Conservation (phyloP, 306 rosid genomes). For the Mimosa bimucronata region DNA sequence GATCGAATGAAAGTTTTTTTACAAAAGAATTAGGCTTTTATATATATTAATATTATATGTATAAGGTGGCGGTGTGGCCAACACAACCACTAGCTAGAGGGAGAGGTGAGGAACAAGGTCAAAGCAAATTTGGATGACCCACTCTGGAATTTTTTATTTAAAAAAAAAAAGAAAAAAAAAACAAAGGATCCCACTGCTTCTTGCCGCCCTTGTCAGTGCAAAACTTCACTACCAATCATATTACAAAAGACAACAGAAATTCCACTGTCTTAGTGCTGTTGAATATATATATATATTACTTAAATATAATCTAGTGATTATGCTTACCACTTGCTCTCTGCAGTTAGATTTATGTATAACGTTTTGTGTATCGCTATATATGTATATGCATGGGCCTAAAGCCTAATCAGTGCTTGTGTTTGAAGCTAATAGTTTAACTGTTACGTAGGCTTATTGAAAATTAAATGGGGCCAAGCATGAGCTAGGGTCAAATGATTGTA, state of each 20-base stretch:
- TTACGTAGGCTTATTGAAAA: conserved; percentile 9
- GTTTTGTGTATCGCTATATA: conserved; percentile 14
- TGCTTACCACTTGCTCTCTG: conserved; percentile 36
- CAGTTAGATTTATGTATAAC: not conserved
- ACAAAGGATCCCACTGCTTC: conserved; percentile 43
- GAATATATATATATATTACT: not conserved
- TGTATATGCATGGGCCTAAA: not conserved
- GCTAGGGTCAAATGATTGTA: conserved; percentile 31
- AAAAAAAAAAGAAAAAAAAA: not conserved
- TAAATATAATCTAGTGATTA: conserved; percentile 34
- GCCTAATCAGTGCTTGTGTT: conserved; percentile 19
- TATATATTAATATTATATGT: conserved; percentile 3
- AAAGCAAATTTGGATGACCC: conserved; percentile 51
- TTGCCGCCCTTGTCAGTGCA: conserved; percentile 36
- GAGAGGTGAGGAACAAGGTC: conserved; percentile 52
- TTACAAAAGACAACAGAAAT: conserved; percentile 37
- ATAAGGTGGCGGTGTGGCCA: not conserved
- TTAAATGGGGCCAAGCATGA: conserved; percentile 35
- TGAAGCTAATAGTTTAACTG: conserved; percentile 22
- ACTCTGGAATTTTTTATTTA: conserved; percentile 20
- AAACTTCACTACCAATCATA: conserved; percentile 49
- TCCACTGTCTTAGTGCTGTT: conserved; percentile 46
- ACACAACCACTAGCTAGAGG: conserved; percentile 29
- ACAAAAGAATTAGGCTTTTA: conserved; percentile 12
- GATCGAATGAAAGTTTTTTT: conserved; percentile 22